Percentiles rank a stretch among this genome's conserved stretches.
Conservation (phyloP, 768 basidiomycete genomes). For the Kwoniella dejecticola region DNA sequence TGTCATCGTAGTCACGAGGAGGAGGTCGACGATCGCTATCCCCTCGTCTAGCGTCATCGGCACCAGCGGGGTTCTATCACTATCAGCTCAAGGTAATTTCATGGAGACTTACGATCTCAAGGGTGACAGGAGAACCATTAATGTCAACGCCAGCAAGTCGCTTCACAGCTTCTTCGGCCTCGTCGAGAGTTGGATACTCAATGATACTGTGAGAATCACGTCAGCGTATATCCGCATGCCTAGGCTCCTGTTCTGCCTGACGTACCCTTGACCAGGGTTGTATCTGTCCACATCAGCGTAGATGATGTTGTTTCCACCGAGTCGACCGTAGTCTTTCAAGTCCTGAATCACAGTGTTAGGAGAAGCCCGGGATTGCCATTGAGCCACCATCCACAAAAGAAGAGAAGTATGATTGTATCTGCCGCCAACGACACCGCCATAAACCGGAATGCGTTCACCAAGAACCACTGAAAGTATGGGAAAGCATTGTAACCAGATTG, state of each 20-base stretch:
- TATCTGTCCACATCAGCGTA: conserved; percentile 95
- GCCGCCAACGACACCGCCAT: conserved; percentile 11
- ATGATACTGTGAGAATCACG: conserved; percentile 65
- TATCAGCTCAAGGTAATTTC: conserved; percentile 58
- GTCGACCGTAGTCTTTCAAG: conserved; percentile 94
- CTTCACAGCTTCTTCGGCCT: conserved; percentile 90
- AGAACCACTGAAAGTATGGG: background rate
- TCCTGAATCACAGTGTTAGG: conserved; percentile 63
- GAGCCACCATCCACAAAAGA: background rate
- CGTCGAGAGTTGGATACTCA: conserved; percentile 83
- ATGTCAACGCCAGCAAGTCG: conserved; percentile 84
- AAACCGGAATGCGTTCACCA: background rate
- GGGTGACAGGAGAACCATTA: conserved; percentile 53
- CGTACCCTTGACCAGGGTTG: conserved; percentile 80
- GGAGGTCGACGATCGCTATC: conserved; percentile 55
- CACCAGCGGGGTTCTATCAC: conserved; percentile 18
- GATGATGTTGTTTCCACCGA: conserved; percentile 80
- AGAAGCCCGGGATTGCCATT: background rate
- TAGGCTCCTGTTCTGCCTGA: conserved; percentile 7
- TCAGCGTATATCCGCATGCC: no score
- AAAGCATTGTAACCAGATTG: conserved; percentile 22
- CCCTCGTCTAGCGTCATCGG: conserved; percentile 19
- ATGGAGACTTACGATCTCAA: conserved; percentile 27
- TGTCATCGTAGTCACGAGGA: conserved; percentile 36
- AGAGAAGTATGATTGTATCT: background rate